Percentiles rank a stretch among this genome's conserved stretches.
Conservation (phyloP, 2,329 filamentous ascomycete species). For the Aspergillus glaucus region DNA sequence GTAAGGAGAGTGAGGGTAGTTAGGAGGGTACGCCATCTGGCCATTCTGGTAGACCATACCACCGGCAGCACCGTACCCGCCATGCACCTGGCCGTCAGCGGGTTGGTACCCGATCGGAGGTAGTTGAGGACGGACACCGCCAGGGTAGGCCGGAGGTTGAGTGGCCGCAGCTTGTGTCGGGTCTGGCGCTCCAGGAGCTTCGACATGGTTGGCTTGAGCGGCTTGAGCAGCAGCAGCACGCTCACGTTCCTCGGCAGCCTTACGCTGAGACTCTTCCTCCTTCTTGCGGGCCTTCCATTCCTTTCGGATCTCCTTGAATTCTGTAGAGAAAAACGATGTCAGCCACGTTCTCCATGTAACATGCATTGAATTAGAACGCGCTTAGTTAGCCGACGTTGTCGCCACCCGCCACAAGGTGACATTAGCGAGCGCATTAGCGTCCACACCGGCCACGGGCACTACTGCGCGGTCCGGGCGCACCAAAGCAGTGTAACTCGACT, state of each 20-base stretch:
- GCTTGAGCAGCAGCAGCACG: slow-evolving; percentile 59
- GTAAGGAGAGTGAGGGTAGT: slow-evolving; percentile 47
- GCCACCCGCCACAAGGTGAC: not conserved
- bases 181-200: slow-evolving; percentile 46
- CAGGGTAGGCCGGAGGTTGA: slow-evolving; percentile 42
- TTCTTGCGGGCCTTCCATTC: slow-evolving; percentile 99
- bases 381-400: slow-evolving; percentile 2
- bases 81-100: slow-evolving; percentile 47
- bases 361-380: slow-evolving; percentile 1
- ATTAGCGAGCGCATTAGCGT: slow-evolving; percentile 33
- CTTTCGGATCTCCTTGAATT: slow-evolving; percentile 98
- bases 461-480: slow-evolving; percentile 49
- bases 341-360: slow-evolving; percentile 1
- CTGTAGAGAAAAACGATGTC: slow-evolving; percentile 41
- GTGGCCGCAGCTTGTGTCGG: slow-evolving; percentile 30
- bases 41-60: slow-evolving; percentile 45
- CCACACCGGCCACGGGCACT: slow-evolving; percentile 43
- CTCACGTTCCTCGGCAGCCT: slow-evolving; percentile 78
- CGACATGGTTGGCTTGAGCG: slow-evolving; percentile 32
- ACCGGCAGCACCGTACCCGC: slow-evolving; percentile 57
- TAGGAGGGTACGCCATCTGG: slow-evolving; percentile 42
- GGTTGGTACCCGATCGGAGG: slow-evolving; percentile 70
- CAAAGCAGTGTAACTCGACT: slow-evolving; percentile 45
- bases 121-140: slow-evolving; percentile 56
- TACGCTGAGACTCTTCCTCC: slow-evolving; percentile 87